Evolutionary conservation across 306 rosid genomes (phyloP).

Genomic region (Betula pendula): DNA sequence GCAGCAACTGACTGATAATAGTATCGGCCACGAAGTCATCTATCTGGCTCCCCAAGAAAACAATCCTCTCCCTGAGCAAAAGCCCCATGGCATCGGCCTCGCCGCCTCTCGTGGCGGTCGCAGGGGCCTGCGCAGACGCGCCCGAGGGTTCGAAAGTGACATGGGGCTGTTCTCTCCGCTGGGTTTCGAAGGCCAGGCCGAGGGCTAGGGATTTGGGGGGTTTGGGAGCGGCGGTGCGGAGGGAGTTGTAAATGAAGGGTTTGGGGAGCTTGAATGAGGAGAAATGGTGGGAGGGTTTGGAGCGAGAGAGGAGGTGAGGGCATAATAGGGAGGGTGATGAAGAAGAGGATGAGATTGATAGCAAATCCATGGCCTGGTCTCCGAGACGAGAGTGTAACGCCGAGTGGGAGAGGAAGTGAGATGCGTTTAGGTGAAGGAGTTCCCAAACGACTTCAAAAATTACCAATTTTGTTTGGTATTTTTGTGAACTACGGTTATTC

Average conservation of each 20-base stretch:
- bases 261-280: constrained; percentile 32
- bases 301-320: constrained; percentile 26
- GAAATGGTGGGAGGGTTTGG: constrained; percentile 33
- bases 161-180: neutral
- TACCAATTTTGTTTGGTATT: too few species aligned
- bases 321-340: constrained; percentile 15
- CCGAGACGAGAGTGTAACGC: neutral
- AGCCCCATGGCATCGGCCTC: constrained; percentile 84
- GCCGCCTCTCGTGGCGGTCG: constrained; percentile 60
- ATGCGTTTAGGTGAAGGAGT: too few species aligned
- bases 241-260: constrained; percentile 27
- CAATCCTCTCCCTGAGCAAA: constrained; percentile 86
- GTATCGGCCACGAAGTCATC: constrained; percentile 94
- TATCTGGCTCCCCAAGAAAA: constrained; percentile 72
- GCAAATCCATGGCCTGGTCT: constrained; percentile 54
- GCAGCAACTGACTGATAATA: constrained; percentile 75
- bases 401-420: neutral
- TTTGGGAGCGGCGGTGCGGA: constrained; percentile 9
- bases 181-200: constrained; percentile 16
- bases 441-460: too few species aligned
- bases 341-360: constrained; percentile 51
- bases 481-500: too few species aligned
- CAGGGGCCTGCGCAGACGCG: constrained; percentile 53
- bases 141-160: constrained; percentile 36
- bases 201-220: constrained; percentile 34